Base-by-base conservation (phyloP, 2,329 filamentous ascomycete species). In the Trichophyton equinum region DNA sequence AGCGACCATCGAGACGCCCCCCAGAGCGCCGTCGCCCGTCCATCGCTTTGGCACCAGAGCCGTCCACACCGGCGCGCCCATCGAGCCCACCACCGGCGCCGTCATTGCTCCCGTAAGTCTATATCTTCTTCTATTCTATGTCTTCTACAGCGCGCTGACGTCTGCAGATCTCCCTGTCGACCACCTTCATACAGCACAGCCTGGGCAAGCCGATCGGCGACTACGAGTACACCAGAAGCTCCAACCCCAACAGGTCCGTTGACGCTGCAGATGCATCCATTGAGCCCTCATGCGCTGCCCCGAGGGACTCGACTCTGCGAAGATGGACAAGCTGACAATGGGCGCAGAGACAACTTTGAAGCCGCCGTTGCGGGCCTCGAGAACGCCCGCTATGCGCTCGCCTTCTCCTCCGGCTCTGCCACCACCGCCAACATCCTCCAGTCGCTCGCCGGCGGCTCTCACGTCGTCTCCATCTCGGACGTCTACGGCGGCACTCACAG, bases 401-500 rank as follows among this genome's bases (percentile, higher is more conserved):
- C 94, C 65, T 99, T 96, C 78, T 87, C 89, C 51, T 96, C 91
- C 27, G 94, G 94, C 68, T 95, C 89, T 67, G 92, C 94, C 49
- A 91, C 94, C 60, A 99, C 94, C 0, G 92, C 94, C 63, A 89
- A 84, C 68, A 90, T 99, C 70, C 84, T 99, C 62, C 94, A 97
- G 78, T 94, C 89, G 67, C 83, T 99, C 62, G 91, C 92, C 25
- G 82, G 88, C 11, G 91, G 91, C 64, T 94, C 89, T 56, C 94
- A 99, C 77, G 89, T 99, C 69, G 86, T 99, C 68, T 96, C 91
- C 64, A 90, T 99, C 56, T 95, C 91, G 53, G 94, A 99, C 74
- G 91, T 99, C 68, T 99, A 99, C 75, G 94, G 94, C 68, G 94
- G 94, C 68, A 99, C 94, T 47, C 94, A 99, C 78, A 84, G 94